These are phyloP conservation scores for Lasiosphaeria miniovina DNA, from an alignment of 495 filamentous ascomycete species.

Conservation along the genomic window DNA sequence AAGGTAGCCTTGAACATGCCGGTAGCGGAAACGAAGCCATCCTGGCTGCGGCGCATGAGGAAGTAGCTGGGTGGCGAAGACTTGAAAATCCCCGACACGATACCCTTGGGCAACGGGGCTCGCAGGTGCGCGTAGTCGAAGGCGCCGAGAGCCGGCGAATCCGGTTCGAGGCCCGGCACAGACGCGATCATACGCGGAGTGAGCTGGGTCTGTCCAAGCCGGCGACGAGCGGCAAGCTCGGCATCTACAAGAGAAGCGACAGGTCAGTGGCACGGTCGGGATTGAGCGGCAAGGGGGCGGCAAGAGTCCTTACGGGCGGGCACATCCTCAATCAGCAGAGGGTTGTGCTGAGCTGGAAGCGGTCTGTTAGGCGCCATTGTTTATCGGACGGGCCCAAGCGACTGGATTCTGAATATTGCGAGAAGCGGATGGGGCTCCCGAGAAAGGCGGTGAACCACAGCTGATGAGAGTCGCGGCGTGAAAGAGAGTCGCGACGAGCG, in stretches of 20 bases:
- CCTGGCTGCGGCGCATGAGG: conserved; percentile 92
- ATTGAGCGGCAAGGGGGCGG: conserved; percentile 2
- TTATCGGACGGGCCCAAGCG: conserved; percentile 8
- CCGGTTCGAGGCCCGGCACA: conserved; percentile 63
- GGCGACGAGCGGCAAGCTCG: conserved; percentile 78
- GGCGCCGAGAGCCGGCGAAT: conserved; percentile 67
- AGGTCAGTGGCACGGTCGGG: conserved; percentile 29
- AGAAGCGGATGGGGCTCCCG: background rate
- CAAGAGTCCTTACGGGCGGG: conserved; percentile 54
- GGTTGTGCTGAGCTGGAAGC: conserved; percentile 72
- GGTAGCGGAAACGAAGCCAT: conserved; percentile 92
- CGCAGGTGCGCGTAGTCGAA: conserved; percentile 97
- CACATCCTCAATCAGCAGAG: conserved; percentile 69
- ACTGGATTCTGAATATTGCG: conserved; percentile 1
- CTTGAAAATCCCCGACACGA: conserved; percentile 89
- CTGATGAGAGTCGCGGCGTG: conserved; percentile 5
- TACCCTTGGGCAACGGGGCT: conserved; percentile 81
- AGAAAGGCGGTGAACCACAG: conserved; percentile 2
- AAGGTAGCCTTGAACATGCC: conserved; percentile 99
- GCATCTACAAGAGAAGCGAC: conserved; percentile 55
- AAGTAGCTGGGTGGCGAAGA: conserved; percentile 88
- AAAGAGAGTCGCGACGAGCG: conserved; percentile 19
- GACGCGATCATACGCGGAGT: conserved; percentile 68
- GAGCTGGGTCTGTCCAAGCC: conserved; percentile 88
- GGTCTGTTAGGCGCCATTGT: conserved; percentile 57